These are phyloP conservation scores for Boletellus ananas DNA, from an alignment of 768 basidiomycete genomes.

Conservation along the genomic window DNA sequence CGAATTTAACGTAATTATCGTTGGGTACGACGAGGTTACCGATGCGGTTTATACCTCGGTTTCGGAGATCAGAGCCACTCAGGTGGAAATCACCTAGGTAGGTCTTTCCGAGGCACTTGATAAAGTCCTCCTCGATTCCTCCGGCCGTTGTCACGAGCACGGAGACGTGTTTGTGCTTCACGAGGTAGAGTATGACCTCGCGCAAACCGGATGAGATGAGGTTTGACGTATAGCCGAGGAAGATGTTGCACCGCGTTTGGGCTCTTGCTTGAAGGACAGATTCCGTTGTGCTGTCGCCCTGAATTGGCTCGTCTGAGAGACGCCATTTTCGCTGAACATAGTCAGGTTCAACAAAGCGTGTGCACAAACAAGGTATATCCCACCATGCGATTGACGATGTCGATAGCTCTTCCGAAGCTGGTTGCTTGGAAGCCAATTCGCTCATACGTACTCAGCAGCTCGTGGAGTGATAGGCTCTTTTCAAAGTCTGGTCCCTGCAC, in stretches of 20 bases:
- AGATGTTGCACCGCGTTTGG: conserved; percentile 77
- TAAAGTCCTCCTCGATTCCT: conserved; percentile 98
- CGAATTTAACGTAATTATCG: conserved; percentile 98
- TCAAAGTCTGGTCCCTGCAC: conserved; percentile 91
- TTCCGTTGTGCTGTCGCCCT: conserved; percentile 67
- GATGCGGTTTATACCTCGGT: conserved; percentile 90
- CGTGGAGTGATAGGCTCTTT: conserved; percentile 57
- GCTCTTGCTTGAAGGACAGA: conserved; percentile 58
- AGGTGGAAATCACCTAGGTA: conserved; percentile 92
- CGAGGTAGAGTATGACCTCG: conserved; percentile 87
- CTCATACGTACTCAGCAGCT: conserved; percentile 75
- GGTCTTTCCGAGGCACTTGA: conserved; percentile 95
- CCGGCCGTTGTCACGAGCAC: conserved; percentile 96
- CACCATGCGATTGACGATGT: conserved; percentile 93
- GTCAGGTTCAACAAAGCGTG: background rate
- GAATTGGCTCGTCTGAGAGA: conserved; percentile 77
- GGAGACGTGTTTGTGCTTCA: conserved; percentile 86
- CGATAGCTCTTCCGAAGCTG: conserved; percentile 81
- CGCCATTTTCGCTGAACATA: conserved; percentile 74
- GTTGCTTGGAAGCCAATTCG: conserved; percentile 98
- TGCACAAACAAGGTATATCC: conserved; percentile 1
- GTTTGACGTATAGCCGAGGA: conserved; percentile 98
- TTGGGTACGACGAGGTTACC: conserved; percentile 97
- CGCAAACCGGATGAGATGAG: conserved; percentile 96
- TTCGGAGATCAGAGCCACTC: conserved; percentile 83